These are phyloP conservation scores for Kodamaea fungicola DNA, from an alignment of 1,139 yeast genomes.

Conservation along the genomic window DNA sequence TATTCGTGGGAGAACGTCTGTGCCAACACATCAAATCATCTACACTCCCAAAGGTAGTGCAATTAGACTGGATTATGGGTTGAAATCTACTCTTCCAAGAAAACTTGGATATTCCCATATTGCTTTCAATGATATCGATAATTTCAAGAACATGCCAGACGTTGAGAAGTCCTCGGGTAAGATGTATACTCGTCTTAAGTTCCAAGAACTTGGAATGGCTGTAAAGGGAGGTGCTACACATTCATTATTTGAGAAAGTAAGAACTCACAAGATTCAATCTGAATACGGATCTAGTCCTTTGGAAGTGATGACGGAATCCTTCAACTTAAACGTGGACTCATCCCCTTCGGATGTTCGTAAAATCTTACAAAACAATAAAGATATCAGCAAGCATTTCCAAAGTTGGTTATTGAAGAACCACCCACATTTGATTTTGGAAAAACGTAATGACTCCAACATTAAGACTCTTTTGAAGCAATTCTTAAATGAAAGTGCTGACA, in stretches of 20 bases:
- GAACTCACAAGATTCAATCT: constrained; percentile 18
- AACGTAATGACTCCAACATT: constrained; percentile 10
- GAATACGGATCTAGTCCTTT: constrained; percentile 2
- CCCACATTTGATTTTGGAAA: constrained; percentile 28
- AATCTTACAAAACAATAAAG: constrained; percentile 31
- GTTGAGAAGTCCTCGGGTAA: constrained; percentile 44
- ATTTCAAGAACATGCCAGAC: constrained; percentile 44
- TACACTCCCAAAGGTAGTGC: constrained; percentile 45
- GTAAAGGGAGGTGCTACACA: constrained; percentile 30
- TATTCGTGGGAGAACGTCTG: constrained; percentile 28
- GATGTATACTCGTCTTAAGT: constrained; percentile 37
- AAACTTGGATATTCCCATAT: constrained; percentile 42
- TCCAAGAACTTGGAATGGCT: constrained; percentile 41
- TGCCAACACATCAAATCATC: constrained; percentile 46
- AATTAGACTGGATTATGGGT: constrained; percentile 41
- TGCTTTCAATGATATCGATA: constrained; percentile 44
- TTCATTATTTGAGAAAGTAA: constrained; percentile 12
- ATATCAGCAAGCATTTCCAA: constrained; percentile 30
- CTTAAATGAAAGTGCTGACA: constrained; percentile 17
- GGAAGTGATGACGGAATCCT: constrained; percentile 23
- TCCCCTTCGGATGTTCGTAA: constrained; percentile 24
- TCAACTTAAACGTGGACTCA: constrained; percentile 30
- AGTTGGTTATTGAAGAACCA: constrained; percentile 32
- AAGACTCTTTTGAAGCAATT: constrained; percentile 27
- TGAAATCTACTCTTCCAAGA: constrained; percentile 42